Conservation (phyloP, 2,329 filamentous ascomycete species). For the Colletotrichum musicola region DNA sequence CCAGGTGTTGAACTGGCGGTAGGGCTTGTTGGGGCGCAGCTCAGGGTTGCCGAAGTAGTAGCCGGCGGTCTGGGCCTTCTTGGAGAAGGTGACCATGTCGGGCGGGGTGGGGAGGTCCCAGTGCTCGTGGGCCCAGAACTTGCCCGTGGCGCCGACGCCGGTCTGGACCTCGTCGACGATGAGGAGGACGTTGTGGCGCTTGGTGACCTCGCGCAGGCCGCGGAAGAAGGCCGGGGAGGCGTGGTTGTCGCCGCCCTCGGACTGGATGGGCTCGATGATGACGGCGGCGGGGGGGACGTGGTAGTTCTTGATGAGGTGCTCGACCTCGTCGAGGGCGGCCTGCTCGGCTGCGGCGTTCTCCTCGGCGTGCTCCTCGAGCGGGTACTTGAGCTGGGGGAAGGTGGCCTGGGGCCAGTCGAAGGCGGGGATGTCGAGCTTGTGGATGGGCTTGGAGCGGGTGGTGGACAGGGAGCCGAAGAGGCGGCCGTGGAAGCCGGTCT, state of each 20-base stretch:
- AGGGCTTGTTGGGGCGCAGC: constrained; percentile 90
- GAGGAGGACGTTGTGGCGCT: constrained; percentile 81
- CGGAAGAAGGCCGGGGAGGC: constrained; percentile 89
- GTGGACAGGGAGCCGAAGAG: constrained; percentile 90
- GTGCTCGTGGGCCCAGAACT: constrained; percentile 98
- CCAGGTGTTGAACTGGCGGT: constrained; percentile 98
- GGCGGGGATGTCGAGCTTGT: constrained; percentile 94
- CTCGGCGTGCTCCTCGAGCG: constrained; percentile 80
- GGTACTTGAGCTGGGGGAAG: constrained; percentile 89
- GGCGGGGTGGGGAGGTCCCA: constrained; percentile 85
- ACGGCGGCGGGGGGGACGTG: constrained; percentile 85
- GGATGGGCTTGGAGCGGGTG: constrained; percentile 91
- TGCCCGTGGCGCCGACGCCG: constrained; percentile 90
- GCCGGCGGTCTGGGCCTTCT: constrained; percentile 94
- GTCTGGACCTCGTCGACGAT: constrained; percentile 97
- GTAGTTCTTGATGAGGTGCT: constrained; percentile 83
- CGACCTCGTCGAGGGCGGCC: constrained; percentile 84
- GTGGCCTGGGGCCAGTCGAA: constrained; percentile 95
- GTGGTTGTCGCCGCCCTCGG: constrained; percentile 95
- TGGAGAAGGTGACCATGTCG: constrained; percentile 95
- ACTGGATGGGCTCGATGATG: constrained; percentile 91
- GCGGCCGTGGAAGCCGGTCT: constrained; percentile 88
- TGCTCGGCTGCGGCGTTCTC: constrained; percentile 88
- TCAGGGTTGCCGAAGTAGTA: constrained; percentile 89
- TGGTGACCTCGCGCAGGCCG: constrained; percentile 82